Conservation (phyloP, 495 filamentous ascomycete species). For the Chaetomidium leptoderma region DNA sequence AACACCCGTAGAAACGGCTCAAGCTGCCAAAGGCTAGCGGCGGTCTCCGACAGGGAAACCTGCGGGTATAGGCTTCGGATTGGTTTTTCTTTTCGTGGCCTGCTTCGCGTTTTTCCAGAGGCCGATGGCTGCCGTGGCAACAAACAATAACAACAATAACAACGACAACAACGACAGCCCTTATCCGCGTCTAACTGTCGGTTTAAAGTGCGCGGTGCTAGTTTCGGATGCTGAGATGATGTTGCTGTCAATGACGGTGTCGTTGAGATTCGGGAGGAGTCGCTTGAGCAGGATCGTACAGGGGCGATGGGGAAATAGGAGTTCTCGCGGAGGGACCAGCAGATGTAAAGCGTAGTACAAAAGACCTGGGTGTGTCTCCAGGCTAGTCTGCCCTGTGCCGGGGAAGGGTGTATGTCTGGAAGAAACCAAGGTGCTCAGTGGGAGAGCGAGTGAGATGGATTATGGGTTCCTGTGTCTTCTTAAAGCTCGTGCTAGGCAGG, state of each 20-base stretch:
- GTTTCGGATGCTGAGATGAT: slow-evolving; percentile 21
- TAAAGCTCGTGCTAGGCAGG: slow-evolving; percentile 19
- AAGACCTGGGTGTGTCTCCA: slow-evolving; percentile 13
- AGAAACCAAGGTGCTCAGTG: slow-evolving; percentile 6
- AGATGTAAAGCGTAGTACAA: slow-evolving; percentile 26
- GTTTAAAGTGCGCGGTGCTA: slow-evolving; percentile 25
- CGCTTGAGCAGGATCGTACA: slow-evolving; percentile 30
- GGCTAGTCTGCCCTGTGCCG: background rate
- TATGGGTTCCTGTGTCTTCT: slow-evolving; percentile 29
- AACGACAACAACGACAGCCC: too few species aligned
- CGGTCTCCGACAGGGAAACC: background rate
- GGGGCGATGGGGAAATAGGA: slow-evolving; percentile 17
- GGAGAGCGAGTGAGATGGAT: slow-evolving; percentile 13
- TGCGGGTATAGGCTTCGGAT: background rate
- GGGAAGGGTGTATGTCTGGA: slow-evolving; percentile 7
- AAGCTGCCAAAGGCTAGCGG: background rate
- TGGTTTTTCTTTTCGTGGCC: background rate
- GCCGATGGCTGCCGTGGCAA: slow-evolving; percentile 6
- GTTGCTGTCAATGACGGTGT: slow-evolving; percentile 24
- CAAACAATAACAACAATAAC: too few species aligned
- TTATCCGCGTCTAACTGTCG: slow-evolving; percentile 15
- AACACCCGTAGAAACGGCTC: background rate
- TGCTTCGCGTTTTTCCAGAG: slow-evolving; percentile 1
- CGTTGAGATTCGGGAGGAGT: slow-evolving; percentile 23
- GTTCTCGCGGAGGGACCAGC: slow-evolving; percentile 16